A percentile compares a stretch with the other conserved stretches of the same genome.
Evolutionary conservation across 176 grass and related monocot genomes (phyloP).

Genomic region (Urochloa ruziziensis): DNA sequence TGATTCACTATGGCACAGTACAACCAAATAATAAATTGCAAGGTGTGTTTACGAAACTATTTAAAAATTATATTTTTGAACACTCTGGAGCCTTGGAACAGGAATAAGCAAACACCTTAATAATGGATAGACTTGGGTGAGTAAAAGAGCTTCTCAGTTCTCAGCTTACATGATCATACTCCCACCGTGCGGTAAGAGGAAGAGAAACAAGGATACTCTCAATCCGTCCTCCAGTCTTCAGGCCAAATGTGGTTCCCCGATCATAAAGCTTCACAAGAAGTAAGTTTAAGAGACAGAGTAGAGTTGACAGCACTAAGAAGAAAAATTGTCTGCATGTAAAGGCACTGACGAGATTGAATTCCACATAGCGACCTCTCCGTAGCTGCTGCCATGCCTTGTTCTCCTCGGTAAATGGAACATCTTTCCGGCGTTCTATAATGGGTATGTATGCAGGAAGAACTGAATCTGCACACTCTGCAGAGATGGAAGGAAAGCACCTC

Average conservation of each 20-base stretch:
- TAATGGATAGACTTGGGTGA: background rate
- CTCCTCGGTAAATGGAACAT: slow-evolving; percentile 78
- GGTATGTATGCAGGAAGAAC: slow-evolving; percentile 91
- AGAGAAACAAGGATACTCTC: slow-evolving; percentile 97
- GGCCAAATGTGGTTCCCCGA: slow-evolving; percentile 91
- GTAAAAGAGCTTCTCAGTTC: background rate
- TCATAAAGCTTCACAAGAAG: slow-evolving; percentile 74
- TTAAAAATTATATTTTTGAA: background rate
- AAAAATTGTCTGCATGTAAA: background rate
- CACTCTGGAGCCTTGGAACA: background rate
- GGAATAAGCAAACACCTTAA: background rate
- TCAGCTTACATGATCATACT: slow-evolving; percentile 91
- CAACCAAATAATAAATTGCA: background rate
- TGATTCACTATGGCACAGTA: background rate
- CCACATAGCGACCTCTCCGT: slow-evolving; percentile 88
- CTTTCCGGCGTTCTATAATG: slow-evolving; percentile 77
- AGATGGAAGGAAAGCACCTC: background rate
- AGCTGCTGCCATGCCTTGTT: slow-evolving; percentile 95
- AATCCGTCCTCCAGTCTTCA: slow-evolving; percentile 93
- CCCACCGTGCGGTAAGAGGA: slow-evolving; percentile 83
- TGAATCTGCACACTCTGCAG: slow-evolving; percentile 59
- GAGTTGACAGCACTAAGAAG: background rate
- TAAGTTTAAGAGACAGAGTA: background rate
- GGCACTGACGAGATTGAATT: slow-evolving; percentile 86
- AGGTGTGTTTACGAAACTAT: background rate